Evolutionary conservation across 148 eudicot species (phyloP).

Genomic region (Heliosperma pusillum): DNA sequence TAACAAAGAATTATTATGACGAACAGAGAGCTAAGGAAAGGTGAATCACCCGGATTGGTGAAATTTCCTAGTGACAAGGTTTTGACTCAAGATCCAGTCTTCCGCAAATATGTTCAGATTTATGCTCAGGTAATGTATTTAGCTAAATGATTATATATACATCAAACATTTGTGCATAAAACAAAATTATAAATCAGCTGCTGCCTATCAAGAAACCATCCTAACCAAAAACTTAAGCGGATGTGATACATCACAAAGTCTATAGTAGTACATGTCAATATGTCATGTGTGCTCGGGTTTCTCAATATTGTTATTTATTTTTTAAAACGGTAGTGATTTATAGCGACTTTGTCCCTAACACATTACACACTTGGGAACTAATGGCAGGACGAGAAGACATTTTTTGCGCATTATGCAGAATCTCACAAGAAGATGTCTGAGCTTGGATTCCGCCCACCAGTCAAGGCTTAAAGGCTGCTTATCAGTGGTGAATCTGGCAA

Average conservation of each 20-base stretch:
- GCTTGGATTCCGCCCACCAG: slow-evolving; percentile 53
- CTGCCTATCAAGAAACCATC: background rate
- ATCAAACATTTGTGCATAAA: too few relatives aligned
- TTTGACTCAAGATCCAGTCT: slow-evolving; percentile 54
- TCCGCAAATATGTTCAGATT: slow-evolving; percentile 50
- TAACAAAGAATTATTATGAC: background rate
- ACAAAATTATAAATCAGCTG: too few relatives aligned
- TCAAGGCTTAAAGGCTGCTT: slow-evolving; percentile 14
- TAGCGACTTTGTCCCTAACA: too few relatives aligned
- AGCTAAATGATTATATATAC: background rate
- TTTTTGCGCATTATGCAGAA: slow-evolving; percentile 71
- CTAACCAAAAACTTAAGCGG: too few relatives aligned
- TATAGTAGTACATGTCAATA: too few relatives aligned
- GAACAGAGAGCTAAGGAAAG: slow-evolving; percentile 62
- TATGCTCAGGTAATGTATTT: slow-evolving; percentile 58
- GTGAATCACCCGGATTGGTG: slow-evolving; percentile 49
- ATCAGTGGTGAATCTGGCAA: background rate
- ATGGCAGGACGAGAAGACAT: slow-evolving; percentile 67
- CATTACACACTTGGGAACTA: background rate
- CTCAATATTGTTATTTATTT: too few relatives aligned
- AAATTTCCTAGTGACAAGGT: slow-evolving; percentile 75
- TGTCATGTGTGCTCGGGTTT: too few relatives aligned
- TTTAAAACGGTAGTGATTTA: too few relatives aligned
- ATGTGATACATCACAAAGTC: too few relatives aligned
- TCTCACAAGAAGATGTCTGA: slow-evolving; percentile 91